These are phyloP conservation scores for Pachyrhizus erosus DNA, from an alignment of 306 rosid species.

Conservation along the genomic window DNA sequence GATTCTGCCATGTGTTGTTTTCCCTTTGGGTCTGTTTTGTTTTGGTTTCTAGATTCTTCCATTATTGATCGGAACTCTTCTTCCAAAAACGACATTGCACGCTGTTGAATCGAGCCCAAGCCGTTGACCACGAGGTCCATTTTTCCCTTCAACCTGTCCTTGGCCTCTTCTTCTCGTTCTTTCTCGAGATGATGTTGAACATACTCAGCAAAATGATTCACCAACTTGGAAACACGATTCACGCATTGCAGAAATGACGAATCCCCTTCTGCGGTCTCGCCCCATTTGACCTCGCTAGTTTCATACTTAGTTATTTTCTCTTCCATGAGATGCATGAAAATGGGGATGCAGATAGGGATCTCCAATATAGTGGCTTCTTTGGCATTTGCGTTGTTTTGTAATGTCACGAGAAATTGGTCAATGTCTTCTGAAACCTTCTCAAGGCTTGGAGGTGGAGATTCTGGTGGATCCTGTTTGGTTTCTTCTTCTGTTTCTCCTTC, in stretches of 20 bases:
- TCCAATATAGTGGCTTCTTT: neutral
- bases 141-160: neutral
- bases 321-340: conserved; percentile 59
- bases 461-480: neutral
- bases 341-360: conserved; percentile 49
- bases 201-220: conserved; percentile 6
- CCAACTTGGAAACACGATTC: conserved; percentile 53
- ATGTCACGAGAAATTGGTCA: conserved; percentile 45
- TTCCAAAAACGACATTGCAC: conserved; percentile 66
- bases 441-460: conserved; percentile 40
- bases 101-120: conserved; percentile 54
- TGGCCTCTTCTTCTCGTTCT: neutral
- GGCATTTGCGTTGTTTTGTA: neutral
- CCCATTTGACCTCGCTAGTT: conserved; percentile 43
- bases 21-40: conserved; percentile 39
- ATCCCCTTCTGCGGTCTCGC: conserved; percentile 42
- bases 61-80: conserved; percentile 59
- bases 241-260: conserved; percentile 52
- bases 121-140: conserved; percentile 53
- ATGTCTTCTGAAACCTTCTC: conserved; percentile 50
- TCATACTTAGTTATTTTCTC: conserved; percentile 47
- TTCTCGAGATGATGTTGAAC: neutral
- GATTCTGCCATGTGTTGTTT: conserved; percentile 42
- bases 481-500: neutral
- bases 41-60: conserved; percentile 47